phyloP scores from a whole-genome alignment of 73 alveolate genomes.

The Diophrys appendiculata region DNA sequence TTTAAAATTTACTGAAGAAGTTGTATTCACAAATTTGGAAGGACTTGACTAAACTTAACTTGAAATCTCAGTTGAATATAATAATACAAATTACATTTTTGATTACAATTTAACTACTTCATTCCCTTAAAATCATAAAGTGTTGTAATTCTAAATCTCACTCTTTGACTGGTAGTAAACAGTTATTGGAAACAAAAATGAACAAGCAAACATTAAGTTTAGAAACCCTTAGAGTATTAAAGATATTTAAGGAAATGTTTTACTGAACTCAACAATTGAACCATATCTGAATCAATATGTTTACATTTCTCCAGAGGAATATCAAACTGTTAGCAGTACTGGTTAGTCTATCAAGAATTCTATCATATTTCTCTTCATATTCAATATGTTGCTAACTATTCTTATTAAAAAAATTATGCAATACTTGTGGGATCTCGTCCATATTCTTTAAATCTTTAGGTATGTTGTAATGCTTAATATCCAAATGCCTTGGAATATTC shows the following conservation, averaged over 20 bases:
- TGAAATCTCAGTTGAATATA: background rate
- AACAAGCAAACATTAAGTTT: background rate
- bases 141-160: background rate
- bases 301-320: background rate
- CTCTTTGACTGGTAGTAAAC: background rate
- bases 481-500: conserved; percentile 28
- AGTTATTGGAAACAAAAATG: background rate
- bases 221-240: background rate
- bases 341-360: conserved; percentile 15
- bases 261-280: background rate
- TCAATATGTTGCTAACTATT: conserved; percentile 9
- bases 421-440: conserved; percentile 46
- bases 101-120: too few species aligned
- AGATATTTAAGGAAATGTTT: background rate
- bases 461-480: conserved; percentile 22
- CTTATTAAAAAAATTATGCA: conserved; percentile 5
- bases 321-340: background rate
- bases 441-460: conserved; percentile 35
- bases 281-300: too few species aligned
- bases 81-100: background rate
- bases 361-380: background rate
- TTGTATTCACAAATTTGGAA: background rate
- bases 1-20: conserved; percentile 4
- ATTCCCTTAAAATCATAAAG: background rate
- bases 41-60: background rate